Base-by-base conservation (phyloP, 441 rosid species). In the Arabidopsis hybrid region DNA sequence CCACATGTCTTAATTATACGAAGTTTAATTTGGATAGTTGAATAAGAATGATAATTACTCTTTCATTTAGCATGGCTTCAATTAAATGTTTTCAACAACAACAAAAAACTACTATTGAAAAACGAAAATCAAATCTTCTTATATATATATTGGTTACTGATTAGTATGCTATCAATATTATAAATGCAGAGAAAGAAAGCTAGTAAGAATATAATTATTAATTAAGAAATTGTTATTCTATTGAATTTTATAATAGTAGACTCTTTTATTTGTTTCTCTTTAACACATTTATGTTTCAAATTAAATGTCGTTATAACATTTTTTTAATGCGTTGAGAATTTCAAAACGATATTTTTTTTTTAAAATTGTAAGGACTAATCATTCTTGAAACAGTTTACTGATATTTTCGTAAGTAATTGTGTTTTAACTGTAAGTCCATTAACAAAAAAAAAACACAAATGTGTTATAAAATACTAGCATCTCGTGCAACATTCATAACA, bases 401-500 rank as follows among this genome's bases (percentile, higher is more conserved):
- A 46, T n/a, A 46, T 6, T 6, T 14, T 13, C 17, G 3, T 45
- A 45, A 45, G 0, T 7, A 5, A 13, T 13, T 43, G 14, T 43
- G 47, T 42, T 38, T 42, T 12, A 5, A 5, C 3, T 42, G 7
- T 7, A 42, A 42, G 16, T 14, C 17, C 8, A n/a, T n/a, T 34
- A 6, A 34, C 36, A 12, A n/a, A 45, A 6, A 45, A 3, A n/a
- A n/a, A 7, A 45, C 6, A 5, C n/a, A 12, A 42, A 0, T 52
- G 12, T 36, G 7, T 59, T 36, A 8, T 59, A 14, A 56, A 59
- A 4, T 11, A 0, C 8, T 26, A 69, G 56, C 21, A 70, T 64
- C 53, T 63, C 81, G 83, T 72, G 77, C 78, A 57, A 59, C 64
- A 60, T 65, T 35, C 16, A 32, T 51, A 49, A 45, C 14, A 34